Evolutionary conservation across 2,329 filamentous ascomycete species (phyloP).

Genomic region (Hypoxylon sp.): DNA sequence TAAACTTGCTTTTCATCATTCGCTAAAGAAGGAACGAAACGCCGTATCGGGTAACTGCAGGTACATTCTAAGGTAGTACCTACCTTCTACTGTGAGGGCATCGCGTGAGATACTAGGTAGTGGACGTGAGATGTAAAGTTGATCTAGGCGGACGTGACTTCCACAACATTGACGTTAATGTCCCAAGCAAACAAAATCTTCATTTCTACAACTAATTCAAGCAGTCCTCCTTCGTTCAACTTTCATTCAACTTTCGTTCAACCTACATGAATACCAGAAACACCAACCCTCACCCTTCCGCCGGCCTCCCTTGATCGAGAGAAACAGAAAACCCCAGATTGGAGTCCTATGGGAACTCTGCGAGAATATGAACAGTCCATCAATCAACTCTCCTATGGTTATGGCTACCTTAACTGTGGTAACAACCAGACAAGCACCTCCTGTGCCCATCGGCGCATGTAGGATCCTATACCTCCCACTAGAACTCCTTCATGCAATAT

Average conservation of each 20-base stretch:
- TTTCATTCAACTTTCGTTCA: too few relatives aligned
- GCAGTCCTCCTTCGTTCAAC: neutral
- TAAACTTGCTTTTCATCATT: neutral
- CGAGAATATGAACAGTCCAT: neutral
- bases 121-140: neutral
- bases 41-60: neutral
- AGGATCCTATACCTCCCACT: conserved; percentile 21
- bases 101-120: too few relatives aligned
- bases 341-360: neutral
- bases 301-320: neutral
- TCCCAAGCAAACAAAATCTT: neutral
- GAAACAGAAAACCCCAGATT: neutral
- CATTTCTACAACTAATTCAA: neutral
- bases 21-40: neutral
- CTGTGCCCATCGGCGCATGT: neutral
- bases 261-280: too few relatives aligned
- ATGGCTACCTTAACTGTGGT: neutral
- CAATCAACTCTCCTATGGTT: neutral
- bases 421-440: conserved; percentile 2
- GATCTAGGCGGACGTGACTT: neutral
- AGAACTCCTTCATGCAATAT: conserved; percentile 22
- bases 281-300: too few relatives aligned
- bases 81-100: too few relatives aligned
- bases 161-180: neutral
- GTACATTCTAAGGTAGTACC: too few relatives aligned